Evolutionary conservation across 2,329 filamentous ascomycete species (phyloP).

Genomic region (Neonectria hederae): DNA sequence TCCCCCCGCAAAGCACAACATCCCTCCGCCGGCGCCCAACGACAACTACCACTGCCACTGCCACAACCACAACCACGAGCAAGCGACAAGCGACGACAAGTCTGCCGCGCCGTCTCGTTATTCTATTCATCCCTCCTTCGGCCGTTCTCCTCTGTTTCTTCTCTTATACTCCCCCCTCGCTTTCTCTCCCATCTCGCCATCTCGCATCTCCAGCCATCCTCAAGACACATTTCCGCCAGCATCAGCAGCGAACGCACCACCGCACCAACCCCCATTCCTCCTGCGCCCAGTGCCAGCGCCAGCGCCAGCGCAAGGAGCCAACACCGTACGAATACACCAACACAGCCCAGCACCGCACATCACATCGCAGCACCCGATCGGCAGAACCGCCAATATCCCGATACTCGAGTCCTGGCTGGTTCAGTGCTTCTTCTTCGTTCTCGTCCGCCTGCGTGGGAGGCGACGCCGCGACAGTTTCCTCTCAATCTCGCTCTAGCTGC

Average conservation of each 20-base stretch:
- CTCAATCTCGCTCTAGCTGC: constrained; percentile 19
- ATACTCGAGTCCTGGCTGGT: constrained; percentile 43
- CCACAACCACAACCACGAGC: constrained; percentile 33
- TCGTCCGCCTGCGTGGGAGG: constrained; percentile 33
- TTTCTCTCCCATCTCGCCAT: constrained; percentile 19
- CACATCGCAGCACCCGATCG: constrained; percentile 8
- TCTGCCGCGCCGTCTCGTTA: constrained; percentile 17
- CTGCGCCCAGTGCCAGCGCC: constrained; percentile 36
- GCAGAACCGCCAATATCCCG: constrained; percentile 32
- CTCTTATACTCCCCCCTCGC: constrained; percentile 9
- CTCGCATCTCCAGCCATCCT: constrained; percentile 1
- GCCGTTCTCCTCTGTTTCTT: constrained; percentile 17
- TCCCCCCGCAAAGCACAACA: constrained; percentile 43
- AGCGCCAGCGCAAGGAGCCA: constrained; percentile 35
- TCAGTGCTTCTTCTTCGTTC: constrained; percentile 39
- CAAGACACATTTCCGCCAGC: constrained; percentile 17
- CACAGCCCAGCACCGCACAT: background rate
- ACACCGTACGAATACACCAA: constrained; percentile 16
- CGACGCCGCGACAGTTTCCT: constrained; percentile 33
- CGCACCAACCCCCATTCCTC: constrained; percentile 27
- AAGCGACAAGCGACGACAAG: constrained; percentile 34
- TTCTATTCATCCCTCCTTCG: constrained; percentile 13
- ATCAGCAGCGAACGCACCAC: constrained; percentile 34
- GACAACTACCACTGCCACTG: constrained; percentile 33
- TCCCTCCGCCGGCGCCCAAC: constrained; percentile 40